Evolutionary conservation across 169 alveolate species (phyloP).

Genomic region (Cryptosporidium canis): DNA sequence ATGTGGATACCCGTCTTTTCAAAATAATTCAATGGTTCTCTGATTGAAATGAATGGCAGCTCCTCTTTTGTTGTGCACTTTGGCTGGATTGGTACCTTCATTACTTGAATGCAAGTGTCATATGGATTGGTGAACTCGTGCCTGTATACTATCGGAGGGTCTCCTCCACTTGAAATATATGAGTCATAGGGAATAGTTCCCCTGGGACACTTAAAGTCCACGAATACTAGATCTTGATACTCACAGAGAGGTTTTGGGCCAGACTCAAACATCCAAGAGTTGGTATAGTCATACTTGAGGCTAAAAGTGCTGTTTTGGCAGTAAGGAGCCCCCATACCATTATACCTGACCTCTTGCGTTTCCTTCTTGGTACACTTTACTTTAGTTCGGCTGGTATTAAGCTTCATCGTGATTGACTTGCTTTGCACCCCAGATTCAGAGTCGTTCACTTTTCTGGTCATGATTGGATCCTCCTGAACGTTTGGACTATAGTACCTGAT

Average conservation of each 20-base stretch:
- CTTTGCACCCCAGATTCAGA: constrained; percentile 46
- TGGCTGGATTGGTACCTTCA: constrained; percentile 39
- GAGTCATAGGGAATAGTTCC: constrained; percentile 34
- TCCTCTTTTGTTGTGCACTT: constrained; percentile 34
- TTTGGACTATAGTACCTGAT: not conserved
- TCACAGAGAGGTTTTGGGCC: constrained; percentile 52
- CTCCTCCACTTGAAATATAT: constrained; percentile 38
- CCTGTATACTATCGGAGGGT: constrained; percentile 49
- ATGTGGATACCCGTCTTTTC: constrained; percentile 55
- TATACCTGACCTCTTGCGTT: not conserved
- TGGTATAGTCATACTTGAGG: constrained; percentile 15
- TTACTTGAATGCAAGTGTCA: constrained; percentile 37
- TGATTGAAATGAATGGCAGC: constrained; percentile 35
- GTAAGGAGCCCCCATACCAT: constrained; percentile 47
- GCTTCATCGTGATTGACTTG: constrained; percentile 5
- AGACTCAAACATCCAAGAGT: constrained; percentile 50
- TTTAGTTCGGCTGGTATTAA: not conserved
- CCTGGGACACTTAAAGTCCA: constrained; percentile 45
- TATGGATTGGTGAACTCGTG: constrained; percentile 28
- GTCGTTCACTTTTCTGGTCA: constrained; percentile 28
- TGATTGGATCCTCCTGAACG: not conserved
- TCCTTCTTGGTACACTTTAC: not conserved
- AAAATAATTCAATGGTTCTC: constrained; percentile 16
- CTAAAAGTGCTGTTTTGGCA: constrained; percentile 29
- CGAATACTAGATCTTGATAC: not conserved